Conservation (phyloP, 2,329 filamentous ascomycete species). For the Rachicladosporium sp. region DNA sequence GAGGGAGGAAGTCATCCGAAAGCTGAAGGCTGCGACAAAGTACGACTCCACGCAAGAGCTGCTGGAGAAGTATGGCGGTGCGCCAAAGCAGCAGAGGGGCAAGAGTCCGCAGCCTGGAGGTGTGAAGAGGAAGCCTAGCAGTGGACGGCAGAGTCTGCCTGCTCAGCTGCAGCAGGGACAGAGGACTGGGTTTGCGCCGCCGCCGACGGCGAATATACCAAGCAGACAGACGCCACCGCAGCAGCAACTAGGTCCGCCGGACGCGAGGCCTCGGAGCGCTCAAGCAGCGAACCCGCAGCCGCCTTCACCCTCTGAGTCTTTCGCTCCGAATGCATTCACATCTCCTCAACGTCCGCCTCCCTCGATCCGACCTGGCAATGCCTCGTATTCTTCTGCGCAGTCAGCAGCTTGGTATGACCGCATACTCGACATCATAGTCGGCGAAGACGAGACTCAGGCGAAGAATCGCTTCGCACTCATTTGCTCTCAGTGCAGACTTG, state of each 20-base stretch:
- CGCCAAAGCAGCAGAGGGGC: slow-evolving; percentile 24
- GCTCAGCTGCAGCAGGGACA: slow-evolving; percentile 29
- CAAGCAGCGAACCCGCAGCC: slow-evolving; percentile 15
- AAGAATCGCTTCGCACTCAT: slow-evolving; percentile 86
- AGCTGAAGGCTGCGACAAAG: slow-evolving; percentile 86
- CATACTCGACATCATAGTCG: slow-evolving; percentile 79
- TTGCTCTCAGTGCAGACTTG: slow-evolving; percentile 67
- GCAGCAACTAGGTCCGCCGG: slow-evolving; percentile 2
- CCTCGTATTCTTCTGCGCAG: slow-evolving; percentile 11
- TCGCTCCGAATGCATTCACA: slow-evolving; percentile 60
- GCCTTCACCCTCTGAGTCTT: slow-evolving; percentile 23
- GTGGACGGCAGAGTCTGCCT: slow-evolving; percentile 6
- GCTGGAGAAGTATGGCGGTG: slow-evolving; percentile 82
- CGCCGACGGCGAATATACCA: slow-evolving; percentile 54
- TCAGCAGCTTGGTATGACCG: slow-evolving; percentile 77
- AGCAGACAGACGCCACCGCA: slow-evolving; percentile 20
- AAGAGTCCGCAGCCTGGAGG: slow-evolving; percentile 1
- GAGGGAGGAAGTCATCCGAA: slow-evolving; percentile 77
- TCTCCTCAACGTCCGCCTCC: slow-evolving; percentile 23
- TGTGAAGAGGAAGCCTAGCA: slow-evolving; percentile 17
- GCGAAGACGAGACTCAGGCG: slow-evolving; percentile 84
- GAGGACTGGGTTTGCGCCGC: slow-evolving; percentile 48
- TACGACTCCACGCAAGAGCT: slow-evolving; percentile 91
- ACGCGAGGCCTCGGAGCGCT: slow-evolving; percentile 2
- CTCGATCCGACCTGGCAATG: slow-evolving; percentile 5